Conservation (phyloP, 768 basidiomycete species). For the Mycena galericulata region DNA sequence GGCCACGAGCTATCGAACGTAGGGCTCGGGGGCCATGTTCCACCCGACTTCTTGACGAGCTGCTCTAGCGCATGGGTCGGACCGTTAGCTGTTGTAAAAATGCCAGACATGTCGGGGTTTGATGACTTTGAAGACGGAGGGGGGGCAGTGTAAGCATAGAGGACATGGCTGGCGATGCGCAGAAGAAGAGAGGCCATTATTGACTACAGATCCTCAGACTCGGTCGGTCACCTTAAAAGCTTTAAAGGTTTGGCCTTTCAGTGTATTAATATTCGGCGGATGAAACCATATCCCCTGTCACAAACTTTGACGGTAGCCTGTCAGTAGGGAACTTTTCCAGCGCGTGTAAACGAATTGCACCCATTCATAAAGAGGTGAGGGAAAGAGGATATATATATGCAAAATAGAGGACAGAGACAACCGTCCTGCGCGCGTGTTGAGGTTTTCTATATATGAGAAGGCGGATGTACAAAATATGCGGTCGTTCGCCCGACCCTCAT, state of each 20-base stretch:
- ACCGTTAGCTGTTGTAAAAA: neutral
- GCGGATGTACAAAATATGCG: too few relatives aligned
- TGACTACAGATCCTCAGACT: neutral
- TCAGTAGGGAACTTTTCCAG: too few relatives aligned
- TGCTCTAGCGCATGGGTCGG: neutral
- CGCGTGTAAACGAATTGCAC: too few relatives aligned
- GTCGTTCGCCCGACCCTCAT: too few relatives aligned
- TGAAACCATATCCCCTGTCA: neutral
- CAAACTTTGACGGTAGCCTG: too few relatives aligned
- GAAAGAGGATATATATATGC: too few relatives aligned
- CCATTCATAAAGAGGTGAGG: too few relatives aligned
- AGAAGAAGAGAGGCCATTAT: constrained; percentile 4
- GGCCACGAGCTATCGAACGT: constrained; percentile 14
- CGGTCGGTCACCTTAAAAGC: neutral
- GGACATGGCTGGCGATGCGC: constrained; percentile 1
- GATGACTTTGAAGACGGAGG: neutral
- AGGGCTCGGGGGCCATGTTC: neutral
- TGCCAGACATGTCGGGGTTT: neutral
- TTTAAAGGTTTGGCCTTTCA: neutral
- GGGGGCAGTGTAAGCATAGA: neutral
- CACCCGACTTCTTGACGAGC: constrained; percentile 6
- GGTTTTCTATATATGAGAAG: too few relatives aligned
- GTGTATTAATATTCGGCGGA: constrained; percentile 6
- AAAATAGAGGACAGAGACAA: too few relatives aligned
- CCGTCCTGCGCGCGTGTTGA: too few relatives aligned